These are phyloP conservation scores for Kwoniella bestiolae DNA, from an alignment of 768 basidiomycete genomes.

Conservation along the genomic window DNA sequence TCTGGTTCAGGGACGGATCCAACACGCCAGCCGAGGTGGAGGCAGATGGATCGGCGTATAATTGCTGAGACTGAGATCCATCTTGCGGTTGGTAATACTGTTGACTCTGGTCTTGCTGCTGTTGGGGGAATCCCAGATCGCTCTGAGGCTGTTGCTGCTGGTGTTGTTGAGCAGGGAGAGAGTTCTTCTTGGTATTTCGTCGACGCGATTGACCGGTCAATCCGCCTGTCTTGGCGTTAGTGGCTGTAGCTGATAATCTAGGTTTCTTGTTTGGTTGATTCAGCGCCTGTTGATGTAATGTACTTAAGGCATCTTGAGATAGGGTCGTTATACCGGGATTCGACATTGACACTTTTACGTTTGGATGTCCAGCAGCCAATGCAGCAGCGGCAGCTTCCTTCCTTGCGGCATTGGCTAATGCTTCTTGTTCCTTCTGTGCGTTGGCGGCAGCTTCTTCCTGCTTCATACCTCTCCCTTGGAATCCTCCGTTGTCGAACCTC, in stretches of 20 bases:
- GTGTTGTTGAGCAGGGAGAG: not conserved
- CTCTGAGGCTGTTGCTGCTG: not conserved
- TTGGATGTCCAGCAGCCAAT: constrained; percentile 47
- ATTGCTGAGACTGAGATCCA: not conserved
- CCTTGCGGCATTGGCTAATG: constrained; percentile 39
- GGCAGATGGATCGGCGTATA: not conserved
- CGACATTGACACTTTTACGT: constrained; percentile 45
- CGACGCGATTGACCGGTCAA: not conserved
- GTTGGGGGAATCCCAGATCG: not conserved
- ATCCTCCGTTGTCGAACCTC: constrained; percentile 53
- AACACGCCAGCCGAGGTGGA: not conserved
- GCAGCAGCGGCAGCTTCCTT: constrained; percentile 52
- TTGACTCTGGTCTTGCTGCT: not conserved
- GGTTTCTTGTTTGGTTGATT: constrained; percentile 6
- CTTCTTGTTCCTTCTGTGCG: constrained; percentile 44
- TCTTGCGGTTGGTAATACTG: not conserved
- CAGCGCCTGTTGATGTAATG: not conserved
- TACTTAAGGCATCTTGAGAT: not conserved
- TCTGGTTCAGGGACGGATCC: not conserved
- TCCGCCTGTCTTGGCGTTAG: not conserved
- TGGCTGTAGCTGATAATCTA: not conserved
- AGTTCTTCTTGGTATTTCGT: not conserved
- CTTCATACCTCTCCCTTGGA: constrained; percentile 54
- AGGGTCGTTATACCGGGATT: constrained; percentile 25
- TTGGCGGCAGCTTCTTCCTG: constrained; percentile 51